Percentiles rank a stretch among this genome's conserved stretches.
phyloP scores from a whole-genome alignment of 73 alveolate genomes.

The Stentor roeselii region DNA sequence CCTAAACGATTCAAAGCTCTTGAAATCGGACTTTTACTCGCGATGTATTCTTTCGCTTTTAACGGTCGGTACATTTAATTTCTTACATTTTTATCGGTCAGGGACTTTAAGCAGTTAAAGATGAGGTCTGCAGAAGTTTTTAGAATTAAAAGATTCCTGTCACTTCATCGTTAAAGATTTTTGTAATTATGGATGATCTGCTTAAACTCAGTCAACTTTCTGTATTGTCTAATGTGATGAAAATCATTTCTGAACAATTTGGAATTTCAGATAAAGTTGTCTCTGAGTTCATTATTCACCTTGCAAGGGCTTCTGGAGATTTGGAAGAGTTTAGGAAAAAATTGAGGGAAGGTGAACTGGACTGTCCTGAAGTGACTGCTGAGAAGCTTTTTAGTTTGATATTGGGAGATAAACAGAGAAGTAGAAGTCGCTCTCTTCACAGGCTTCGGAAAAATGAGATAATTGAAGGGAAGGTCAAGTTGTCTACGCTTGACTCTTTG shows the following conservation, averaged over 20 bases:
- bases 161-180: too few species aligned
- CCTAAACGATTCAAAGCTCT: not conserved
- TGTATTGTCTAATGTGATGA: slow-evolving; percentile 38
- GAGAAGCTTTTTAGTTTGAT: slow-evolving; percentile 33
- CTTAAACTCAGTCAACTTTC: slow-evolving; percentile 38
- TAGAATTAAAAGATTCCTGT: too few species aligned
- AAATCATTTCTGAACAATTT: slow-evolving; percentile 37
- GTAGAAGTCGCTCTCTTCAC: slow-evolving; percentile 24
- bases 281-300: slow-evolving; percentile 70
- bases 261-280: slow-evolving; percentile 50
- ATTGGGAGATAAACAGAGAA: slow-evolving; percentile 28
- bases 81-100: too few species aligned
- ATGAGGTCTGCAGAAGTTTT: too few species aligned
- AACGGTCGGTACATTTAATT: not conserved
- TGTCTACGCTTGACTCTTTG: slow-evolving; percentile 22
- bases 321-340: slow-evolving; percentile 38
- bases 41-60: not conserved
- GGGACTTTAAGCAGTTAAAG: too few species aligned
- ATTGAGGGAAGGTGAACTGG: slow-evolving; percentile 45
- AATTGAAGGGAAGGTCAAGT: slow-evolving; percentile 31
- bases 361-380: slow-evolving; percentile 35
- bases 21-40: not conserved
- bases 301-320: slow-evolving; percentile 48
- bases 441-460: slow-evolving; percentile 30
- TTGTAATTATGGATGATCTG: slow-evolving; percentile 10